Evolutionary conservation across 2,329 filamentous ascomycete species (phyloP).

Genomic region (Ascochyta koolunga): DNA sequence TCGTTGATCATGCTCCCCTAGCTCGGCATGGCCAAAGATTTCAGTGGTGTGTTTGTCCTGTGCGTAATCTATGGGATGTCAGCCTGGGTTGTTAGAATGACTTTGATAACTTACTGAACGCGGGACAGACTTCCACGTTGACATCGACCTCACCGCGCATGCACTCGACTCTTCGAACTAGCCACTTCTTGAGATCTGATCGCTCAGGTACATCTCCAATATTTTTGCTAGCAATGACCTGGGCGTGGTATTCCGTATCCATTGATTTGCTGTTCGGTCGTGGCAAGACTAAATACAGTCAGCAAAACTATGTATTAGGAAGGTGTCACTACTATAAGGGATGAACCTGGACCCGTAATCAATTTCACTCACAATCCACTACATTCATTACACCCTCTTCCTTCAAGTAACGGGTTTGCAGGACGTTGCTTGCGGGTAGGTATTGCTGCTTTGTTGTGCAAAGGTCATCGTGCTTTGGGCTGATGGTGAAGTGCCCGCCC

Average conservation of each 20-base stretch:
- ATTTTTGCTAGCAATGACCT: conserved; percentile 32
- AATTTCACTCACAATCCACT: conserved; percentile 59
- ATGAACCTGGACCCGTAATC: neutral
- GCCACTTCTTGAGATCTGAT: conserved; percentile 66
- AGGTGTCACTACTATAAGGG: neutral
- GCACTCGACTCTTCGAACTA: conserved; percentile 74
- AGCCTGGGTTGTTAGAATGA: neutral
- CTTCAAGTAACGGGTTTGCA: conserved; percentile 78
- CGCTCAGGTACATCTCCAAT: conserved; percentile 35
- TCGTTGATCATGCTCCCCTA: conserved; percentile 29
- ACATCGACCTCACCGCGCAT: conserved; percentile 70
- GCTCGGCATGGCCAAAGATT: conserved; percentile 51
- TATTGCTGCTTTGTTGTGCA: conserved; percentile 80
- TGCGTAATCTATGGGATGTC: conserved; percentile 62
- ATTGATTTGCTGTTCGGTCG: conserved; percentile 64
- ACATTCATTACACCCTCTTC: conserved; percentile 76
- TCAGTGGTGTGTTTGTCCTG: conserved; percentile 66
- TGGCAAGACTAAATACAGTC: conserved; percentile 61
- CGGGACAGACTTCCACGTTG: conserved; percentile 72
- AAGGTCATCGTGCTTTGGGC: conserved; percentile 53
- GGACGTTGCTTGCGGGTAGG: conserved; percentile 74
- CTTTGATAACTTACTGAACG: conserved; percentile 31
- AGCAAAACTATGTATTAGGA: neutral
- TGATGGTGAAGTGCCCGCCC: conserved; percentile 74
- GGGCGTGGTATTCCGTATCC: conserved; percentile 50